Base-by-base conservation (phyloP, 1,284 basidiomycete genomes). In the Exobasidium rhododendri region DNA sequence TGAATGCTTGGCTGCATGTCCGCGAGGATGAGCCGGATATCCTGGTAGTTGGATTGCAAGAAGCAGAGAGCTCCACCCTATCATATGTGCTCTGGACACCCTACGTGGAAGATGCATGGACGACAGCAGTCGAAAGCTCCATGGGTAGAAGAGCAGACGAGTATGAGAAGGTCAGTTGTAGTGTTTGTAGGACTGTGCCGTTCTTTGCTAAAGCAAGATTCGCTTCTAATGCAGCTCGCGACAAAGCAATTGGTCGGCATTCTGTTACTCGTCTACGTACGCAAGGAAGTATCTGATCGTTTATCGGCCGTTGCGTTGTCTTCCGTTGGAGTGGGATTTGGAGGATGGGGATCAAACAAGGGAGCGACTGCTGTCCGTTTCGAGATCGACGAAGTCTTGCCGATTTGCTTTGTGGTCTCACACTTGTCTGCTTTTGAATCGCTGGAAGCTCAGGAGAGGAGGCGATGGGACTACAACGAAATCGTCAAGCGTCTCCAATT, bases 351-450 rank as follows among this genome's bases (percentile, higher is more conserved):
- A 26, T 63, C 46, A n/a, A 67, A 67, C 50, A 67, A 67, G 45
- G 65, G 65, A 13, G 65, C 47, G 22, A 59, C 62, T 31, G 60
- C 46, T 13, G 50, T 49, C 10, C 46, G 63, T 3, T 58, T 65
- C 14, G 22, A 26, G 29, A 44, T 62, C 2, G 44, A 44, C 13
- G 43, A 29, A 75, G 90, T 93, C 5, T 40, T 40, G 17, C 89
- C 86, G 51, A 88, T 98, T 72, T 98, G 96, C 81, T 93, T 98
- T 81, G 83, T 99, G 71, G 97, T 94, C 0, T 90, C 91, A 0
- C 96, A 98, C 81, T 84, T 97, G 45, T 92, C 94, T 14, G 93
- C 94, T 17, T 45, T 62, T 17, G 31, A 30, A 46, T 43, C 31
- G 3, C 13, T 28, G 28, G 43, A 43, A 40, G 61, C 61, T 14